Evolutionary conservation across 1,284 basidiomycete genomes (phyloP).

Genomic region (Tylopilus orsonianus): DNA sequence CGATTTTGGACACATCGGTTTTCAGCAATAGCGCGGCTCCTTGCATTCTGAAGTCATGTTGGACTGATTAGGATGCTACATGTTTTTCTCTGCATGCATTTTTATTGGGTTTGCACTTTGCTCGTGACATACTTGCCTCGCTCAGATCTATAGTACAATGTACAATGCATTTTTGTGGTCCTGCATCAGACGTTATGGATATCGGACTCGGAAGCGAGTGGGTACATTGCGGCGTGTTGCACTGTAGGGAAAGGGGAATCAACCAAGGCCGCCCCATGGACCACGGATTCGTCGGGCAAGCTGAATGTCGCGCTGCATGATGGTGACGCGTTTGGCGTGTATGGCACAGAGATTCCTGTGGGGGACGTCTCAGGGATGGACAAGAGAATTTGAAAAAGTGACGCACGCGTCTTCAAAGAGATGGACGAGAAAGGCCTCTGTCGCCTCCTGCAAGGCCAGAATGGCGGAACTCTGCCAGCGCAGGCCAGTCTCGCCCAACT

Average conservation of each 20-base stretch:
- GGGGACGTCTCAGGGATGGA: conserved; percentile 7
- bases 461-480: conserved; percentile 93
- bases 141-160: conserved; percentile 28
- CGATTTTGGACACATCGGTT: conserved; percentile 14
- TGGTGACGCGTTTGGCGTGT: conserved; percentile 97
- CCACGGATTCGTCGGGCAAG: conserved; percentile 94
- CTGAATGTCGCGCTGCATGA: conserved; percentile 97
- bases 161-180: conserved; percentile 27
- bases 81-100: conserved; percentile 13
- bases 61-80: conserved; percentile 18
- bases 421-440: conserved; percentile 92
- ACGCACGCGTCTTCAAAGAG: conserved; percentile 95
- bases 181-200: background rate
- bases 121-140: conserved; percentile 13
- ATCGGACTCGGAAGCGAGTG: background rate
- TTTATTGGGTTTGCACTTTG: conserved; percentile 9
- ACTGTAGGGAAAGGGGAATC: conserved; percentile 8
- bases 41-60: conserved; percentile 16
- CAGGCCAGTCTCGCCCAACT: conserved; percentile 59
- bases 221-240: background rate
- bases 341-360: conserved; percentile 90
- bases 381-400: background rate
- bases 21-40: conserved; percentile 7
- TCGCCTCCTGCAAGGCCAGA: conserved; percentile 90
- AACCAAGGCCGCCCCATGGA: conserved; percentile 63